Percentiles rank a stretch among this genome's conserved stretches.
These are phyloP conservation scores for Termitomyces sp. DNA, from an alignment of 768 basidiomycete genomes.

Conservation along the genomic window DNA sequence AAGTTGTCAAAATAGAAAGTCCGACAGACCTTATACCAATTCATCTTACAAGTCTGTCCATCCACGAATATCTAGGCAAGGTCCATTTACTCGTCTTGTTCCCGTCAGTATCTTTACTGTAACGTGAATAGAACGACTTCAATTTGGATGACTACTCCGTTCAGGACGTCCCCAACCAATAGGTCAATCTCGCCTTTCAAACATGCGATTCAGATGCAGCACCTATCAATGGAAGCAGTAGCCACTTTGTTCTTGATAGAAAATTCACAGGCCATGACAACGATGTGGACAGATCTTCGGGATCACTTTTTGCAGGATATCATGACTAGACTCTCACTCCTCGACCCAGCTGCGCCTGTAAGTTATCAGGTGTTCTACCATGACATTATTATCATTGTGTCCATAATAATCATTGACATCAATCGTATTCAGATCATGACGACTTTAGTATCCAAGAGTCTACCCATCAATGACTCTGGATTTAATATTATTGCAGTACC, in stretches of 20 bases:
- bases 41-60: slow-evolving; percentile 37
- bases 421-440: slow-evolving; percentile 25
- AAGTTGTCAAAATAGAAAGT: slow-evolving; percentile 31
- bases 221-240: too few species aligned
- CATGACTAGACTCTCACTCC: slow-evolving; percentile 31
- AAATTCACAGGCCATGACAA: slow-evolving; percentile 41
- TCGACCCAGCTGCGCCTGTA: slow-evolving; percentile 35
- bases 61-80: slow-evolving; percentile 23
- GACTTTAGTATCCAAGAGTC: slow-evolving; percentile 40
- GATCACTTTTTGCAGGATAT: slow-evolving; percentile 39
- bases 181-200: slow-evolving; percentile 13
- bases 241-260: slow-evolving; percentile 48
- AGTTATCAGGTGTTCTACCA: too few species aligned
- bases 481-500: slow-evolving; percentile 23
- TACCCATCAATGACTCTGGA: slow-evolving; percentile 28
- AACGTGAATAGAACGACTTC: slow-evolving; percentile 4
- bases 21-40: too few species aligned
- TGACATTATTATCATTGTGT: too few species aligned
- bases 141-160: slow-evolving; percentile 7
- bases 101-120: slow-evolving; percentile 4
- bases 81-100: slow-evolving; percentile 7
- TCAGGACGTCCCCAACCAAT: slow-evolving; percentile 1
- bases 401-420: too few species aligned
- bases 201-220: slow-evolving; percentile 19
- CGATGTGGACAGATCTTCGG: slow-evolving; percentile 43